These are phyloP conservation scores for Euphorbia schlechtendalii DNA, from an alignment of 441 rosid species.

Conservation along the genomic window DNA sequence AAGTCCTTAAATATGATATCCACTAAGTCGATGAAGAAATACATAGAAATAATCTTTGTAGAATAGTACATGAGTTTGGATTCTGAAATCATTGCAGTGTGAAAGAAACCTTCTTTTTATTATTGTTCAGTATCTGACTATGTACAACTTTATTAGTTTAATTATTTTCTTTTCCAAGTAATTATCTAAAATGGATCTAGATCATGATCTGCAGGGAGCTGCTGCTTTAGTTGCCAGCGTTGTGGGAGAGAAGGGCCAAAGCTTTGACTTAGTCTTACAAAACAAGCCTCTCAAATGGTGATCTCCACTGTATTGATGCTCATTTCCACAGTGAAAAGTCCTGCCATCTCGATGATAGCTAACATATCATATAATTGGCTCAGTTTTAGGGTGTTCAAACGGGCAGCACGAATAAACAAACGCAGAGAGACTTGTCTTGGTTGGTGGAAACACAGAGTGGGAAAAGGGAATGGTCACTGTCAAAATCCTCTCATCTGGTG, in stretches of 20 bases:
- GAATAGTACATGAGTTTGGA: not conserved
- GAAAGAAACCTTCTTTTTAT: not conserved
- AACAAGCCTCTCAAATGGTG: too few species aligned
- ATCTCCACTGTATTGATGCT: not conserved
- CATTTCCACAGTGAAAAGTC: too few species aligned
- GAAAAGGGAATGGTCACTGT: constrained; percentile 71
- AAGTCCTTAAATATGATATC: not conserved
- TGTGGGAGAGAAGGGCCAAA: constrained; percentile 67
- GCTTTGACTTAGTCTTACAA: too few species aligned
- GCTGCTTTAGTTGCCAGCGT: constrained; percentile 70
- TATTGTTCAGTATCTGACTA: not conserved
- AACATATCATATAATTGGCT: too few species aligned
- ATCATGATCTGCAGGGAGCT: constrained; percentile 65
- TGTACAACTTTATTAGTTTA: not conserved
- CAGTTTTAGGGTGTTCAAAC: too few species aligned
- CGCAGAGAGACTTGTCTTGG: constrained; percentile 65
- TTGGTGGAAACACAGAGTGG: constrained; percentile 75
- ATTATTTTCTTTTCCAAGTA: too few species aligned
- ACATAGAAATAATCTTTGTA: too few species aligned
- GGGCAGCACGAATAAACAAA: too few species aligned
- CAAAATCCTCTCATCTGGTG: constrained; percentile 62
- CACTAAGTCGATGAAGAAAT: not conserved
- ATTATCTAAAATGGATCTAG: constrained; percentile 29
- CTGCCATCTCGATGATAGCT: too few species aligned
- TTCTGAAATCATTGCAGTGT: not conserved